Base-by-base conservation (phyloP, 352 stramenopile species). In the Phytophthora ohioensis region DNA sequence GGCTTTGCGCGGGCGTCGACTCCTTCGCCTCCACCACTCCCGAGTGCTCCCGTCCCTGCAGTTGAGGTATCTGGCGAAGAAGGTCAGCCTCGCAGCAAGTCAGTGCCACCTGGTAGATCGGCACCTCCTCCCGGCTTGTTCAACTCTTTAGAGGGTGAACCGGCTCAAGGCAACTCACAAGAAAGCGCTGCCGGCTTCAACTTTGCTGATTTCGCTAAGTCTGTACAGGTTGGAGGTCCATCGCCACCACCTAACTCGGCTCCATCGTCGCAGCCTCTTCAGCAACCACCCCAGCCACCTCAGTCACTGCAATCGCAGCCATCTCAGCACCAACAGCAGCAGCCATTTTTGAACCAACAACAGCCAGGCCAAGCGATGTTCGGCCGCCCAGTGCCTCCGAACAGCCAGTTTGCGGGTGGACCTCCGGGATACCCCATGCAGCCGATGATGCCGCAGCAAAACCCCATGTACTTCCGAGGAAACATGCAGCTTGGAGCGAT, bases 141-240 rank as follows among this genome's bases (percentile, higher is more conserved):
- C 57, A 62, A 66, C n/a, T 41, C 57, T 11, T 30, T 46, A 31
- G 45, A 78, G 11, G 10, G 0, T 11, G 43, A 64, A n/a, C 32
- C 45, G 41, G 39, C 45, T 54, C 43, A 69, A 67, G 56, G 12
- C 27, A 62, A 52, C 27, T 31, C 35, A 1, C 59, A 67, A 58
- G 41, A 69, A 15, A 46, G 58, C 31, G 17, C 57, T 47, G 67
- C 54, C 34, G 60, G 67, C 35, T 88, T 84, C 46, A 82, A 88
- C 55, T 85, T 88, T 58, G 62, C 74, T 5, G 47, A 75, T 34
- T 85, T 86, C 54, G 78, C 80, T 9, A 88, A 73, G 27, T 76
- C 80, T 11, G 63, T 88, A 31, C 75, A 82, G 30, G 57, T 55
- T 39, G 80, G 57, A 43, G 61, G 47, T 1, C 56, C 67, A 15